These are phyloP conservation scores for Phyllosticta paracitricarpa DNA, from an alignment of 2,329 filamentous ascomycete genomes.

Conservation along the genomic window DNA sequence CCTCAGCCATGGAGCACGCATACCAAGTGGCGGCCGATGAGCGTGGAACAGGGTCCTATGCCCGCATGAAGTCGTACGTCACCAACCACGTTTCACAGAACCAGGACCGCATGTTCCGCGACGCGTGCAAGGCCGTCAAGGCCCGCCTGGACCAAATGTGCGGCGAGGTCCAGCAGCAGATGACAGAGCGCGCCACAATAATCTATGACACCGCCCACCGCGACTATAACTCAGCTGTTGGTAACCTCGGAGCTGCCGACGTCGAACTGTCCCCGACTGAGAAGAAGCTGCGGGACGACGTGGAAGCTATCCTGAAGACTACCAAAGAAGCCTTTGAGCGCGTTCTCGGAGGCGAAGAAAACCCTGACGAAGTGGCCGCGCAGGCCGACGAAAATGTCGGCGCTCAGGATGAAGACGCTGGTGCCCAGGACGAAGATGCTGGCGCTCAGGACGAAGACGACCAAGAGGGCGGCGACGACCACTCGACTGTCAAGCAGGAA, in stretches of 20 bases:
- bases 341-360: constrained; percentile 1
- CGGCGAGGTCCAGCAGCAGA: constrained; percentile 31
- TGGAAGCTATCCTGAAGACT: not conserved
- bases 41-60: constrained; percentile 37
- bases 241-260: constrained; percentile 12
- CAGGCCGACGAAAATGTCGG: not conserved
- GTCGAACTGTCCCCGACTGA: not conserved
- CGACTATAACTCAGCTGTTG: constrained; percentile 30
- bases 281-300: not conserved
- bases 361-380: not conserved
- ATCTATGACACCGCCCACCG: constrained; percentile 27
- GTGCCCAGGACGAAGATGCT: not conserved
- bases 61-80: constrained; percentile 46
- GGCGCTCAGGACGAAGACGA: constrained; percentile 52
- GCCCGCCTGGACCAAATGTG: constrained; percentile 33
- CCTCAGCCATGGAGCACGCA: constrained; percentile 33
- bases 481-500: constrained; percentile 80
- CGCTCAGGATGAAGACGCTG: not conserved
- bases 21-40: constrained; percentile 40
- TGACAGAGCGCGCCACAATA: constrained; percentile 37
- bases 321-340: not conserved
- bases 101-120: constrained; percentile 41
- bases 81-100: constrained; percentile 30
- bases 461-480: constrained; percentile 50
- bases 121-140: constrained; percentile 34